Evolutionary conservation across 129 eudicot species (phyloP), one percentile per base, ranked within the genome.

Genomic region (Artemisia tridentata): DNA sequence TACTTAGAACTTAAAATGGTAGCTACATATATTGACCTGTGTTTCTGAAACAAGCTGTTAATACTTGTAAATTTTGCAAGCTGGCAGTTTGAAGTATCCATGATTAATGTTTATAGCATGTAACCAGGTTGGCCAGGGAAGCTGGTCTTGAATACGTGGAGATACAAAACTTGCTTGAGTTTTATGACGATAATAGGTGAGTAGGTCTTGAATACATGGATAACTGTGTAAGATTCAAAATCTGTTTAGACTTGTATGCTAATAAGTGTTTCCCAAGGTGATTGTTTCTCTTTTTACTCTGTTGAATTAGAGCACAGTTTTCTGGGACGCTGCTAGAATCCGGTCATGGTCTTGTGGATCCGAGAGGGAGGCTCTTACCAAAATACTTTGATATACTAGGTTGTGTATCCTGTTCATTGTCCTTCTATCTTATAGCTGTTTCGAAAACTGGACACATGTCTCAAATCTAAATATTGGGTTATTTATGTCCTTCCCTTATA

Each of bases 61-160:
- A 53, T 7, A 53, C 19, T 17, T 51, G n/a, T 29, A 50, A 5
- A 43, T 25, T 63, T 72, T 58, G 64, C 57, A 23, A 43, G 41
- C 46, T 59, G 52, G 16, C 71, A 62, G 11, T 63, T 48, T 11
- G 7, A 2, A 52, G 25, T 63, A 23, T 63, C 3, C 3, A 2
- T 56, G 63, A 64, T 21, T 19, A 15, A 57, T 75, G 14, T 29
- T 38, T 57, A 45, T 72, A 61, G 21, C 53, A 18, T 80, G 59
- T 78, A 82, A 62, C 31, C 75, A 93, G 98, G 82, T 84, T 93
- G 84, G 98, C 98, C 21, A 87, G 98, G 78, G 98, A 93, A 79
- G 96, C 96, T 74, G 98, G 98, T 55, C 96, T 93, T 70, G 97
- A 93, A 74, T 90, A 93, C 51, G 80, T 90, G 67, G 98, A 93